phyloP scores from a whole-genome alignment of 495 filamentous ascomycete species.

The Hypoxylon intermedium region DNA sequence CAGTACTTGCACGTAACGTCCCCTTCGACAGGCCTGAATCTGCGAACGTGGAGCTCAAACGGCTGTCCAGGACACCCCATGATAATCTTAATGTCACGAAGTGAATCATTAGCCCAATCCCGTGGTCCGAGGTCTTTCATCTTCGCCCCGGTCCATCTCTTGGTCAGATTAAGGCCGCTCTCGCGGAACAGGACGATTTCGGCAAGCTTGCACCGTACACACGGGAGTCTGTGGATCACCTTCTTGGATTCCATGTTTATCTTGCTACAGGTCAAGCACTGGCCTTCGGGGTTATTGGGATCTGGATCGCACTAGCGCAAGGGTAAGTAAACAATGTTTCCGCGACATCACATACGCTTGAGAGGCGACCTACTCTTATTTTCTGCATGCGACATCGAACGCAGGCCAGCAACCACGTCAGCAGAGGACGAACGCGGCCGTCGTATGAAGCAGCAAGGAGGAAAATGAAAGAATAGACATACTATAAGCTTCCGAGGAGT shows the following conservation, averaged over 20 bases:
- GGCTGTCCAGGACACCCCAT: constrained; percentile 43
- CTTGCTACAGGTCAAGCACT: constrained; percentile 46
- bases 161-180: constrained; percentile 48
- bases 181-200: constrained; percentile 47
- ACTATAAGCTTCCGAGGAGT: constrained; percentile 47
- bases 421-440: constrained; percentile 1
- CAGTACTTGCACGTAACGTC: constrained; percentile 46
- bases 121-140: constrained; percentile 45
- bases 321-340: constrained; percentile 18
- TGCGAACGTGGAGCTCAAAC: constrained; percentile 43
- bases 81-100: constrained; percentile 41
- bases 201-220: constrained; percentile 49
- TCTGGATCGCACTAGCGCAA: constrained; percentile 39
- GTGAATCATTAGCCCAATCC: constrained; percentile 31
- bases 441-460: not conserved
- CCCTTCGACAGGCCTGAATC: constrained; percentile 39
- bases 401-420: constrained; percentile 44
- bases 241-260: constrained; percentile 51
- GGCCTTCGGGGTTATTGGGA: constrained; percentile 37
- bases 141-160: constrained; percentile 47
- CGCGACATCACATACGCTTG: constrained; percentile 12
- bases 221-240: constrained; percentile 52
- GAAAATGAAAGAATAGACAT: not conserved
- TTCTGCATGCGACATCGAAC: constrained; percentile 55
- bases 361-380: constrained; percentile 46